A percentile compares a stretch with the other conserved stretches of the same genome.
Evolutionary conservation across 805 yeast genomes (phyloP).

Genomic region (Saccharomycopsis selenospora): DNA sequence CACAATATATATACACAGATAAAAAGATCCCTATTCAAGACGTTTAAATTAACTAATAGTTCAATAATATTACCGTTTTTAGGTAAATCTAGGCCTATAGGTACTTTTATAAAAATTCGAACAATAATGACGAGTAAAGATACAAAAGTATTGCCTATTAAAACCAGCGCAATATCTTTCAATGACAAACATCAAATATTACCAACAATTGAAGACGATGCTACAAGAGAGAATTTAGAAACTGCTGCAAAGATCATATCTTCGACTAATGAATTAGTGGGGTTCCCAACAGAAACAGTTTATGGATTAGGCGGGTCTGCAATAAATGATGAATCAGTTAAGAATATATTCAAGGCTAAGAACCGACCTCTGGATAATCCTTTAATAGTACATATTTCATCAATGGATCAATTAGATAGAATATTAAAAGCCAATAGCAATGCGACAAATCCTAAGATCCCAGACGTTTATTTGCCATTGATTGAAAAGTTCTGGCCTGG

Average conservation of each 20-base stretch:
- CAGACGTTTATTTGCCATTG: slow-evolving; percentile 57
- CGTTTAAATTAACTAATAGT: too few relatives aligned
- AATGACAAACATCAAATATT: slow-evolving; percentile 13
- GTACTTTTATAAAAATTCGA: too few relatives aligned
- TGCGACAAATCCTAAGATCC: slow-evolving; percentile 42
- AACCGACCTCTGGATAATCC: slow-evolving; percentile 96
- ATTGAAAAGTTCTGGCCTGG: slow-evolving; percentile 89
- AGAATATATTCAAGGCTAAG: slow-evolving; percentile 76
- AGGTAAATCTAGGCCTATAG: too few relatives aligned
- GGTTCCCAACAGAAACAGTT: slow-evolving; percentile 95
- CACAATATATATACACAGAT: too few relatives aligned
- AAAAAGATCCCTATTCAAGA: too few relatives aligned
- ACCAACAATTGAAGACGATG: slow-evolving; percentile 35
- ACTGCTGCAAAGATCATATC: slow-evolving; percentile 40
- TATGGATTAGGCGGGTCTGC: slow-evolving; percentile 94
- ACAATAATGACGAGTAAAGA: too few relatives aligned
- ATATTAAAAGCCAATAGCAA: slow-evolving; percentile 38
- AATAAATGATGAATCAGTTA: slow-evolving; percentile 62
- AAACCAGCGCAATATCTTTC: slow-evolving; percentile 13
- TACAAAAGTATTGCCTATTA: slow-evolving; percentile 10
- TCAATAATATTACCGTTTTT: too few relatives aligned
- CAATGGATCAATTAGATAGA: slow-evolving; percentile 61
- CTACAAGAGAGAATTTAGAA: slow-evolving; percentile 37
- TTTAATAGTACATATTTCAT: slow-evolving; percentile 80
- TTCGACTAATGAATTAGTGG: slow-evolving; percentile 51